Evolutionary conservation across 768 basidiomycete species (phyloP), one percentile per base, ranked within the genome.

Genomic region (Lactifluus subvellereus): DNA sequence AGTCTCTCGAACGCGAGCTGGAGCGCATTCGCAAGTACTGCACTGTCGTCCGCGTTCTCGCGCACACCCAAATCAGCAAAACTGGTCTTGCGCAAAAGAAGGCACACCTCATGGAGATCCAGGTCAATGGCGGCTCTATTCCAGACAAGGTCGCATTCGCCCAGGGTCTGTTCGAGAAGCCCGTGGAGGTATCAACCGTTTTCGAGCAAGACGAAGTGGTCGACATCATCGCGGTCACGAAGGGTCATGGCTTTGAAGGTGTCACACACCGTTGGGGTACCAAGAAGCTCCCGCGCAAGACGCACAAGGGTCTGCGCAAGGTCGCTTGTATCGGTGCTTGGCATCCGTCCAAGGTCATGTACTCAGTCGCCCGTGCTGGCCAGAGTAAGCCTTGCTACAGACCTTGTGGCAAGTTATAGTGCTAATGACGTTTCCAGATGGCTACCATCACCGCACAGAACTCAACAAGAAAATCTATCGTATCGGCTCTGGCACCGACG

Each of bases 11-110:
- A 66, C 93, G 94, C 73, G 97, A 99, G 77, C 88, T 99, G 71
- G 96, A 98, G 82, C 93, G 97, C 71, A 98, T 99, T 74, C 91
- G 94, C 81, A 98, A 98, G 79, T 98, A 99, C 84, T 98, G 96
- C 85, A 94, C 97, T 61, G 95, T 99, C 72, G 97, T 99, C 76
- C 94, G 97, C 79, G 92, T 98, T 71, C 91, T 99, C 69, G 95
- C 94, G 66, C 97, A 99, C 85, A 97, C 97, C 68, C 97, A 99
- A 76, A 89, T 98, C 77, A 86, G 91, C 82, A 94, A 95, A 84
- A 99, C 97, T 42, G 94, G 94, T 71, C 88, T 99, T 72, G 83
- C 81, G 71, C 97, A 98, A 82, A 99, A 98, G 91, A 98, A 94
- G 83, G 97, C 97, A 27, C 97, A 99, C 79, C 84, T 99, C 54